These are phyloP conservation scores for Cordyceps javanica DNA, from an alignment of 2,329 filamentous ascomycete genomes.

Conservation along the genomic window DNA sequence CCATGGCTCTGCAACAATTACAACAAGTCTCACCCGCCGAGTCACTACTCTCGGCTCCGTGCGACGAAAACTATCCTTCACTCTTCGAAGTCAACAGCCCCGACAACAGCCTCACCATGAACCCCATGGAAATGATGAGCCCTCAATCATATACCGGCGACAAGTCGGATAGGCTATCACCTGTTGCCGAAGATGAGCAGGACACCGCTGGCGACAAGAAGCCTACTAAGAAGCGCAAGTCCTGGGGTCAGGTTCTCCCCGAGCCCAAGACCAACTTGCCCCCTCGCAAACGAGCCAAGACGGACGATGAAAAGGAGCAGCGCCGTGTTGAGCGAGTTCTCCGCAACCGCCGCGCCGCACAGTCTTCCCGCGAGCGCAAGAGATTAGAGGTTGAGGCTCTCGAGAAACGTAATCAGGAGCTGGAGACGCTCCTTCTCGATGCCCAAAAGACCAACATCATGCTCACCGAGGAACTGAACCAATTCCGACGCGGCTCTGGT, in stretches of 20 bases:
- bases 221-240: slow-evolving; percentile 88
- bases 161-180: slow-evolving; percentile 10
- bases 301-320: slow-evolving; percentile 97
- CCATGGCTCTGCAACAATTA: slow-evolving; percentile 12
- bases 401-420: slow-evolving; percentile 65
- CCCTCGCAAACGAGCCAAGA: slow-evolving; percentile 95
- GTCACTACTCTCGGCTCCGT: slow-evolving; percentile 45
- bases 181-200: slow-evolving; percentile 14
- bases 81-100: slow-evolving; percentile 36
- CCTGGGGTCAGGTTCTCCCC: slow-evolving; percentile 95
- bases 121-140: slow-evolving; percentile 45
- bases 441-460: slow-evolving; percentile 49
- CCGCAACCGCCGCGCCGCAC: slow-evolving; percentile 88
- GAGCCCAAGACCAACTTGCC: slow-evolving; percentile 95
- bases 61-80: slow-evolving; percentile 42
- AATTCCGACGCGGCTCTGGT: slow-evolving; percentile 39
- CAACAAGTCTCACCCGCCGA: slow-evolving; percentile 43
- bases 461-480: slow-evolving; percentile 44
- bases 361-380: slow-evolving; percentile 94
- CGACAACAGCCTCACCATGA: slow-evolving; percentile 27
- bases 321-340: slow-evolving; percentile 95
- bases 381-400: slow-evolving; percentile 81
- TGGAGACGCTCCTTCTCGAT: slow-evolving; percentile 56
- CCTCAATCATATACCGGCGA: slow-evolving; percentile 36
- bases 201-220: slow-evolving; percentile 53